Evolutionary conservation across 441 rosid genomes (phyloP), one percentile per base, ranked within the genome.

Genomic region (Adansonia rubrostipa): DNA sequence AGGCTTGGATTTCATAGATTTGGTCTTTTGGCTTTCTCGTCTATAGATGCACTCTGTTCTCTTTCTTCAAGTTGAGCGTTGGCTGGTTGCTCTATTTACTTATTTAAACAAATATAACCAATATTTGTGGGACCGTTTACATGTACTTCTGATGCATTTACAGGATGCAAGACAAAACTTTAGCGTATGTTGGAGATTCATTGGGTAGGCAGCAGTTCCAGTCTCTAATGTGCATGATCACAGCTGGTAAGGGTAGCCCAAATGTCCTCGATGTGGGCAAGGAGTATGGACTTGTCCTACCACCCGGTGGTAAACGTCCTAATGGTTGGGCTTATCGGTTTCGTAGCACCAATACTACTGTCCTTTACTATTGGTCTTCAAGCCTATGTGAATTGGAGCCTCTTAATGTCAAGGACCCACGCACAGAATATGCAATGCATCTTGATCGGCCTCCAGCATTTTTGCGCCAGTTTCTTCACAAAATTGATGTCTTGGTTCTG

Each of bases 121-220:
- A 28, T 67, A 40, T 64, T 76, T 53, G 47, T 75, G 60, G 77
- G 78, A 51, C 36, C 53, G 47, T 82, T 7, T 74, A 24, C 77
- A 60, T 57, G 78, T 80, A 69, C 51, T 84, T 17, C 64, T 80
- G 53, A 11, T 69, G 24, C 71, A 33, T 28, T 63, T 64, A 6
- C 90, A 96, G 98, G 94, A 89, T 93, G 98, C 80, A 71, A 83
- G 82, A 85, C 82, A 93, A 91, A 79, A 93, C 98, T 63, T 82
- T 93, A 81, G 99, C 99, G 78, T 93, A 92, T 87, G 92, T 96
- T 64, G 99, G 99, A 86, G 98, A 96, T 83, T 96, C 99, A 19
- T 72, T 93, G 77, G 99, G 98, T 61, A 82, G 98, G 80, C 99
- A 93, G 86, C 97, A 93, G 77, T 93, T 92, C 80, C 99, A 89